Base-by-base conservation (phyloP, 2,329 filamentous ascomycete genomes). In the Cytospora leucostoma region DNA sequence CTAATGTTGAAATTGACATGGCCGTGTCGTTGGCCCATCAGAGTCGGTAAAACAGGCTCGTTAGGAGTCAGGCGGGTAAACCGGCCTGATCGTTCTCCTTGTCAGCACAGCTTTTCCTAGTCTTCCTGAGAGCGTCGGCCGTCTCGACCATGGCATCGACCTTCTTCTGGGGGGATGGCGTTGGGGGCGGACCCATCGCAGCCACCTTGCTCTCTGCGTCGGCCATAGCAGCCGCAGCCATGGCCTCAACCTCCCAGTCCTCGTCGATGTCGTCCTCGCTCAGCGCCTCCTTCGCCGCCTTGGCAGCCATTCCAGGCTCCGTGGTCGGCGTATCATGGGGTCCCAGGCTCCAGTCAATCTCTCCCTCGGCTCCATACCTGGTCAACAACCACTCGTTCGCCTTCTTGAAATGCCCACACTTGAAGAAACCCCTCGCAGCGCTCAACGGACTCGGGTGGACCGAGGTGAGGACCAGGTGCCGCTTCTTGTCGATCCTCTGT, bases 391-490 rank as follows among this genome's bases (percentile, higher is more conserved):
- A 99, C 70, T 91, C 88, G 72, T 97, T 96, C 54, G 91, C 86
- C 77, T 87, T 85, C 67, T 81, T 87, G 75, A 96, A 97, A 76
- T 96, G 93, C 0, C 87, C 86, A 70, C 90, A 93, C 63, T 91
- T 88, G 68, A 92, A 92, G 75, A 93, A 99, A 1, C 95, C 95
- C 60, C 85, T 83, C 15, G 82, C 78, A 4, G 94, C 95, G 77
- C 92, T 96, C 68, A 97, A 76, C n/a, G 95, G 95, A 75, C 92
- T 97, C 0, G 95, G 95, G 77, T 99, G 95, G 56, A 93, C 93
- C 71, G 88, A 90, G 77, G 90, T 88, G 68, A 99, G 80, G 44
- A 99, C 91, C 53, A 92, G 82, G 78, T 99, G 94, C 70, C 84
- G 88, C 67, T 85, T 81, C 57, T 77, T 80, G 72, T 95, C 89